Conservation (phyloP, 139 green algal genomes). For the Micractinium conductrix region DNA sequence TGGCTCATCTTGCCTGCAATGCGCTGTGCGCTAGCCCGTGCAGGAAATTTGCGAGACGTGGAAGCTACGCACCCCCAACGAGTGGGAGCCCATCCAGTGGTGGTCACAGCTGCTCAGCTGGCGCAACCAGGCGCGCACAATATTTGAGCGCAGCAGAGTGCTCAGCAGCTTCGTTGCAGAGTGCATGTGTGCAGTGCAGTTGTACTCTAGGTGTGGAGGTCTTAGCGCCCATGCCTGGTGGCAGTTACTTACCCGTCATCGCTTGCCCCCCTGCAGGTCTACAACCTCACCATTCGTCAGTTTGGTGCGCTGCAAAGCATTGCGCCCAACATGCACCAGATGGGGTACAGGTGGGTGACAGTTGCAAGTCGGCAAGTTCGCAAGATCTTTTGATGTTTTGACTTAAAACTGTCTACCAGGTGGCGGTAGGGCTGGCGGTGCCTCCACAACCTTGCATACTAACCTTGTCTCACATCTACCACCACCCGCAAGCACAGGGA, state of each 20-base stretch:
- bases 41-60: slow-evolving; percentile 94
- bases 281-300: slow-evolving; percentile 94
- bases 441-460: too few species aligned
- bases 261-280: slow-evolving; percentile 66
- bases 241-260: too few species aligned
- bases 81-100: slow-evolving; percentile 89
- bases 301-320: slow-evolving; percentile 69
- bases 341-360: slow-evolving; percentile 54
- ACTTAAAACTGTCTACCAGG: too few species aligned
- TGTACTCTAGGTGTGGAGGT: too few species aligned
- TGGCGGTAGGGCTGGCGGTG: slow-evolving; percentile 98
- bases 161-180: too few species aligned
- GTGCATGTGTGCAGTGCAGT: slow-evolving; percentile 39
- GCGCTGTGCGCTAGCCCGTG: background rate
- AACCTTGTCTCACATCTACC: too few species aligned
- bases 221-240: too few species aligned
- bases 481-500: slow-evolving; percentile 51
- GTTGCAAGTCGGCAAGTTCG: background rate
- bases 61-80: slow-evolving; percentile 93
- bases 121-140: slow-evolving; percentile 78
- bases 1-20: too few species aligned
- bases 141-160: background rate
- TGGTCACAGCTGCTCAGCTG: slow-evolving; percentile 96
- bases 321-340: slow-evolving; percentile 75
- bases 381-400: too few species aligned